Base-by-base conservation (phyloP, 1,284 basidiomycete species). In the Coniophora puteana region DNA sequence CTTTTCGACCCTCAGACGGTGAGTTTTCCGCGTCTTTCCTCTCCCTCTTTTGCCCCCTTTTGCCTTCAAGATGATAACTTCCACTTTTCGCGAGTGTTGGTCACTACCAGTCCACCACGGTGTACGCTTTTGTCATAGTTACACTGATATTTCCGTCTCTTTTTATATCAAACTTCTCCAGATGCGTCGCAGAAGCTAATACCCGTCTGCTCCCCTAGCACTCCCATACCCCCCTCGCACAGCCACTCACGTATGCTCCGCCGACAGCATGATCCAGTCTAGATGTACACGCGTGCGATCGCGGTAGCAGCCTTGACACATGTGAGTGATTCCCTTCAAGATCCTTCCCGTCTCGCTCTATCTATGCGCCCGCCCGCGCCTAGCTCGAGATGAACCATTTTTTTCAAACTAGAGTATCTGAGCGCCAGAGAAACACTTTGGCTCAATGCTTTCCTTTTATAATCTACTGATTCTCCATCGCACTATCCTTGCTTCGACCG, bases 351-450 rank as follows among this genome's bases (percentile, higher is more conserved):
- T 28, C 24, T 39, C 31, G 28, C 29, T 39, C 27, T 47, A 50
- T 41, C 51, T 56, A 49, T 45, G 44, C 51, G 54, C 58, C n/a
- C n/a, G n/a, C n/a, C n/a, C n/a, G n/a, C n/a, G n/a, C n/a, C n/a
- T n/a, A n/a, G n/a, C n/a, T n/a, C n/a, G n/a, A n/a, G 79, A 83
- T 84, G 84, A 86, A 63, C 50, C 62, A n/a, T 54, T 67, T 59
- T 65, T 73, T 83, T 83, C 84, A 88, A 88, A 88, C 84, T 88
- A 88, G 84, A 87, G 84, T 88, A 81, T 86, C 70, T 87, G 84
- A 88, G 83, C 66, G 76, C 69, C 62, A 43, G 44, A n/a, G n/a
- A n/a, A n/a, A n/a, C n/a, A n/a, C 43, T 24, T 47, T 21, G 62
- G 71, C 72, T 67, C 81, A 54, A 80, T 85, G 84, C 73, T 85